Conservation (phyloP, 352 stramenopile species). For the Detonula confervacea region DNA sequence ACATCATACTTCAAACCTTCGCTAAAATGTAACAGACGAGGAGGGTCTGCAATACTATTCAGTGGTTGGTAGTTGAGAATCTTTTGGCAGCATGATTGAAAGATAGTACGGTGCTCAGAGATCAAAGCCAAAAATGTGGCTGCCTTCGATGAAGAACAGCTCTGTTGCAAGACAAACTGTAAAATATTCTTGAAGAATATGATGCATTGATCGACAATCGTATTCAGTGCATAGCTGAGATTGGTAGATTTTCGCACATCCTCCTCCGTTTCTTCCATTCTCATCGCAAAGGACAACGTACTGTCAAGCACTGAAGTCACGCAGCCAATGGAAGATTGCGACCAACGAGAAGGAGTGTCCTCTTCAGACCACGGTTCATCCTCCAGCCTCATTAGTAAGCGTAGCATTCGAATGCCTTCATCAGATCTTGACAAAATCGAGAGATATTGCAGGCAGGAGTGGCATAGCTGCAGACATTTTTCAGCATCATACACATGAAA, state of each 20-base stretch:
- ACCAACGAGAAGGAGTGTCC: slow-evolving; percentile 35
- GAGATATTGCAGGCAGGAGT: slow-evolving; percentile 37
- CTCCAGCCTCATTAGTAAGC: slow-evolving; percentile 45
- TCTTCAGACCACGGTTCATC: too few relatives aligned
- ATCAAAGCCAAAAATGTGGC: slow-evolving; percentile 30
- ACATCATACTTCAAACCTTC: slow-evolving; percentile 40
- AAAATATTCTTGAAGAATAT: slow-evolving; percentile 45
- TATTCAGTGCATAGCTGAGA: slow-evolving; percentile 14
- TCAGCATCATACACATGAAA: slow-evolving; percentile 1
- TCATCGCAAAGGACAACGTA: slow-evolving; percentile 15
- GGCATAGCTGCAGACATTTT: slow-evolving; percentile 30
- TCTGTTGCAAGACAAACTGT: slow-evolving; percentile 34
- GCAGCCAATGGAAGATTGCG: slow-evolving; percentile 44
- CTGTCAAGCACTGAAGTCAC: slow-evolving; percentile 38
- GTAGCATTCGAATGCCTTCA: slow-evolving; percentile 42
- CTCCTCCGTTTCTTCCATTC: too few relatives aligned
- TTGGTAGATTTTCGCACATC: too few relatives aligned
- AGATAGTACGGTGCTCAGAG: slow-evolving; percentile 36
- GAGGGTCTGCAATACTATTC: slow-evolving; percentile 1
- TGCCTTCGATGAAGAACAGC: slow-evolving; percentile 16
- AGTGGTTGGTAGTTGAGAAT: slow-evolving; percentile 24
- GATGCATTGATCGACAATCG: slow-evolving; percentile 42
- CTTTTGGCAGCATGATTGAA: slow-evolving; percentile 50
- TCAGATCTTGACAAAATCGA: slow-evolving; percentile 39
- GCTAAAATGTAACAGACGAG: slow-evolving; percentile 11